Evolutionary conservation across 441 rosid genomes (phyloP).

Genomic region (Pelargonium myrrhifolium): DNA sequence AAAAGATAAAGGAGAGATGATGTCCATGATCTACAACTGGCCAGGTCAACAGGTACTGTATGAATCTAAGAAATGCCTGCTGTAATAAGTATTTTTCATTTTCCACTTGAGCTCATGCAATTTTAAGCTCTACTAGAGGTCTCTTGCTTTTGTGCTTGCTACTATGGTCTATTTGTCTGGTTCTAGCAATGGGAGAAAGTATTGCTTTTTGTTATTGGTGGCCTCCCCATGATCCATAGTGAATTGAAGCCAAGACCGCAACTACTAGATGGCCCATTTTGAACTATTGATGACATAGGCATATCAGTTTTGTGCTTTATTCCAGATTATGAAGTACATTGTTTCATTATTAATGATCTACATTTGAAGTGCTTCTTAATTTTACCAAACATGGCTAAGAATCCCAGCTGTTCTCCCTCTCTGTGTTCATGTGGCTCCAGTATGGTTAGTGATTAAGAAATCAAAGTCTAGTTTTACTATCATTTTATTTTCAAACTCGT

Average conservation of each 20-base stretch:
- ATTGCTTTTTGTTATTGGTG: neutral
- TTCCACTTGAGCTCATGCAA: neutral
- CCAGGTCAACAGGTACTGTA: slow-evolving; percentile 60
- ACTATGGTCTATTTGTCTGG: neutral
- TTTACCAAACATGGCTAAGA: too few species aligned
- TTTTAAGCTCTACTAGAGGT: neutral
- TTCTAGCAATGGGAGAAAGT: neutral
- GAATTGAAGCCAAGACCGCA: slow-evolving; percentile 1
- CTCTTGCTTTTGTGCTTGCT: neutral
- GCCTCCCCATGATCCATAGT: slow-evolving; percentile 3
- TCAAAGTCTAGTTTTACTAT: too few species aligned
- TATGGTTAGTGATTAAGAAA: too few species aligned
- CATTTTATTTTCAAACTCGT: too few species aligned
- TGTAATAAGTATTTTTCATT: neutral
- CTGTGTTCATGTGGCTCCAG: too few species aligned
- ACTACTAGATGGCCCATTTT: neutral
- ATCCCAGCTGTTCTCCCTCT: too few species aligned
- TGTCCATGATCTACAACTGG: slow-evolving; percentile 99
- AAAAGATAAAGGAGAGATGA: slow-evolving; percentile 98
- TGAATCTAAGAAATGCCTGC: slow-evolving; percentile 11
- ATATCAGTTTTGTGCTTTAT: neutral
- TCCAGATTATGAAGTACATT: neutral
- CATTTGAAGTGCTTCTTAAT: neutral
- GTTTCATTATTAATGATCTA: neutral
- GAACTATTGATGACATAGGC: neutral